These are phyloP conservation scores for Penicillium lagena DNA, from an alignment of 495 filamentous ascomycete species.

Conservation along the genomic window DNA sequence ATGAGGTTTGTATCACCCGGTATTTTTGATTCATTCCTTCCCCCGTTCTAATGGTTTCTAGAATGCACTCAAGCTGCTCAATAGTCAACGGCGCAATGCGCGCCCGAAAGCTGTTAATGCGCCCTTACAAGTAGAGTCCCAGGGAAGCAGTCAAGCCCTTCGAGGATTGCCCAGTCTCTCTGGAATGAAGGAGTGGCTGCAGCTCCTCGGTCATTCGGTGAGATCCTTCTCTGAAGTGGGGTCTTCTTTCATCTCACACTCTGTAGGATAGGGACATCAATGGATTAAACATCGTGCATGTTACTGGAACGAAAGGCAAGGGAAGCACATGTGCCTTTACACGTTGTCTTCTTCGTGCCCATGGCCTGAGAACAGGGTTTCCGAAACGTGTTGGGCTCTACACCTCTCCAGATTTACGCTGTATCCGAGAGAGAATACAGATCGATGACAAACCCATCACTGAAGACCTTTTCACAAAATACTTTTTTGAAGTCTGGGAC, in stretches of 20 bases:
- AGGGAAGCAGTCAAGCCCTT: neutral
- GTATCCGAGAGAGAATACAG: conserved; percentile 58
- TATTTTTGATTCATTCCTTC: neutral
- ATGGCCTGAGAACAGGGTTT: conserved; percentile 23
- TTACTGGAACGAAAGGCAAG: conserved; percentile 48
- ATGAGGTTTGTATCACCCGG: neutral
- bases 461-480: conserved; percentile 45
- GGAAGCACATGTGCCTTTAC: conserved; percentile 45
- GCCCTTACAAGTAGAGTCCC: neutral
- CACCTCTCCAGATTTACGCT: conserved; percentile 58
- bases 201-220: conserved; percentile 23
- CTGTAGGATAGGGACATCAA: conserved; percentile 20
- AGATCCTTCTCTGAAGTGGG: neutral
- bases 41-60: neutral
- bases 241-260: neutral
- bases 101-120: neutral
- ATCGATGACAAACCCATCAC: conserved; percentile 48
- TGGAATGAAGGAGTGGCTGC: conserved; percentile 24
- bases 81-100: conserved; percentile 1
- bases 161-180: conserved; percentile 15
- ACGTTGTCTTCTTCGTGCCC: conserved; percentile 26
- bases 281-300: conserved; percentile 36
- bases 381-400: conserved; percentile 52
- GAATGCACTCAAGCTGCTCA: conserved; percentile 4
- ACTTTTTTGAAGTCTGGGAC: conserved; percentile 66